These are phyloP conservation scores for Colletotrichum sp. DNA, from an alignment of 2,329 filamentous ascomycete species.

Conservation along the genomic window DNA sequence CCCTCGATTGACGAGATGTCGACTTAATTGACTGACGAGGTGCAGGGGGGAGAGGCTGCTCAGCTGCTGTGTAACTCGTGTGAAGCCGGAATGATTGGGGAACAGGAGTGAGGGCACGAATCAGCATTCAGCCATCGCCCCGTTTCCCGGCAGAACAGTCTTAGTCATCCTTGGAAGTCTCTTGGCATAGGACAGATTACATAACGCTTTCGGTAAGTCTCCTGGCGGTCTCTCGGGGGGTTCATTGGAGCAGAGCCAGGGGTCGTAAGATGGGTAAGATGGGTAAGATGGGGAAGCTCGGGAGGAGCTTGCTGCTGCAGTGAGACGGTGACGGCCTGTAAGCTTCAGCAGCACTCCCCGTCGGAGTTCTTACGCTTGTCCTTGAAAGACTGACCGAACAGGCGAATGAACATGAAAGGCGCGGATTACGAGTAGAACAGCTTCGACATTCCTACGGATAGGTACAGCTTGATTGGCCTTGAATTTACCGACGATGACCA, in stretches of 20 bases:
- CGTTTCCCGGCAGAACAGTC: conserved; percentile 2
- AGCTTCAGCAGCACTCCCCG: not conserved
- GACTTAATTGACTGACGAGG: conserved; percentile 5
- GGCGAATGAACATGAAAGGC: not conserved
- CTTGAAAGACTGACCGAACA: not conserved
- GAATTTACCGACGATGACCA: not conserved
- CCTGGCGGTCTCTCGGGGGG: not conserved
- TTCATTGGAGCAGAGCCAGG: not conserved
- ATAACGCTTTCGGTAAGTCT: not conserved
- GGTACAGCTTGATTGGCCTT: not conserved
- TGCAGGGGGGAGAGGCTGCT: not conserved
- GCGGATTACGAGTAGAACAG: not conserved
- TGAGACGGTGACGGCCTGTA: not conserved
- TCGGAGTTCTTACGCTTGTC: not conserved
- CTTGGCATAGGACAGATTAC: conserved; percentile 15
- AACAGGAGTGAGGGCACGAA: conserved; percentile 19
- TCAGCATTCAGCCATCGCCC: conserved; percentile 13
- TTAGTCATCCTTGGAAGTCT: conserved; percentile 6
- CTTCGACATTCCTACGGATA: not conserved
- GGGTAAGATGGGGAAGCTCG: not conserved
- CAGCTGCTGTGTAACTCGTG: conserved; percentile 6
- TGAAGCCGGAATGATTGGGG: conserved; percentile 19
- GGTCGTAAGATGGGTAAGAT: not conserved
- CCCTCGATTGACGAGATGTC: conserved; percentile 8
- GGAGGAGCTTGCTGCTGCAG: not conserved